Evolutionary conservation across 2,329 filamentous ascomycete species (phyloP), one percentile per base, ranked within the genome.

Genomic region (Talaromyces rugulosus): DNA sequence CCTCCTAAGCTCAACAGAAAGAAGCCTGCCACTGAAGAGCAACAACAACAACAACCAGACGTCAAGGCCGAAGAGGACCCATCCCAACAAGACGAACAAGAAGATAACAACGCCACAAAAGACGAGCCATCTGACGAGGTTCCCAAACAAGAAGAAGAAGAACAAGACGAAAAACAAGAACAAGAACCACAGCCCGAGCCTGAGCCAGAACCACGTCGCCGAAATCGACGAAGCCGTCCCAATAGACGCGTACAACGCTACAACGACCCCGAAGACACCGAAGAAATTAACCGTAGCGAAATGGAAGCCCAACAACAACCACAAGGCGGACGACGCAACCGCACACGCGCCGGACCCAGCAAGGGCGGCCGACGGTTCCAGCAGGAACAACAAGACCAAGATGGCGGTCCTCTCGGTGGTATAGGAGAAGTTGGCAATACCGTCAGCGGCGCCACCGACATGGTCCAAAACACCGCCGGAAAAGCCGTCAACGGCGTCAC

Each of bases 381-480:
- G 27, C 50, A 53, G n/a, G 27, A 53, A 12, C 50, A 53, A 31
- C 28, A 53, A 12, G 74, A 68, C 72, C 75, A 78, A 62, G 76
- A 76, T 34, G 75, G 77, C 55, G 74, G 74, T 5, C 36, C 58
- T 5, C 69, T 73, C 2, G 83, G 81, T 61, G 81, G 81, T 64
- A 84, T 86, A 62, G 81, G 82, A 61, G 85, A 87, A 69, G 83
- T 82, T 58, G 58, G 81, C 50, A 82, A 85, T 60, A 75, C 81
- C 9, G 77, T 83, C 51, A 74, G 74, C 62, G 82, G 82, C 65
- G 83, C 82, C 47, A 79, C 78, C 57, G 83, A 85, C 63, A 80
- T 85, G 68, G 83, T 87, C 30, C 74, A 78, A 66, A 76, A 77
- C 59, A 78, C 75, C 27, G 77, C 77, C 4, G 74, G 78, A 0